phyloP scores from a whole-genome alignment of 495 filamentous ascomycete species.

The Podospora pseudocomata region DNA sequence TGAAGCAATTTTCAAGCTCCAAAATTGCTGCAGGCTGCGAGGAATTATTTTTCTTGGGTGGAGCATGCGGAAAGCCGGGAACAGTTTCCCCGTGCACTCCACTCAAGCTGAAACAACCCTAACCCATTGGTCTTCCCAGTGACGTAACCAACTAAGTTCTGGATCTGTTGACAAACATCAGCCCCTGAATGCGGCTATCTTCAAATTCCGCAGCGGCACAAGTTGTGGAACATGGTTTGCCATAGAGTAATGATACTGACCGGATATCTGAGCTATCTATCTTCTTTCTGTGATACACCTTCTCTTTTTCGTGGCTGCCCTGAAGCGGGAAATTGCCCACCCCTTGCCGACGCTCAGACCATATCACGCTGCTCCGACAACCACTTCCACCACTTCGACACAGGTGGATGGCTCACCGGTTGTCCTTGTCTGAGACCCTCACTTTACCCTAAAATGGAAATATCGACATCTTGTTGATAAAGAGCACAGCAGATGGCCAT shows the following conservation, averaged over 20 bases:
- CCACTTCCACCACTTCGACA: background rate
- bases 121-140: conserved; percentile 4
- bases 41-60: background rate
- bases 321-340: background rate
- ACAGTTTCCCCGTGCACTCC: background rate
- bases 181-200: background rate
- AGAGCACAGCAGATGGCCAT: background rate
- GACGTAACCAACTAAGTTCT: background rate
- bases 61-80: background rate
- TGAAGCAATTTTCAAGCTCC: background rate
- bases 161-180: background rate
- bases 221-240: background rate
- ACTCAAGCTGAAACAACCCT: conserved; percentile 4
- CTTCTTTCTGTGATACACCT: background rate
- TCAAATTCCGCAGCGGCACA: background rate
- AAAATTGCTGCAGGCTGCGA: background rate
- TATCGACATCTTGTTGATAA: background rate
- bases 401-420: background rate
- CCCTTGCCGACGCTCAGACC: background rate
- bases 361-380: background rate
- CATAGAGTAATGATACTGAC: background rate
- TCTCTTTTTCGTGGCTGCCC: background rate
- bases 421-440: background rate
- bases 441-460: background rate
- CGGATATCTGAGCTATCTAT: background rate